Evolutionary conservation across 768 basidiomycete genomes (phyloP), one percentile per base, ranked within the genome.

Genomic region (Rubroboletus pulcherrimus): DNA sequence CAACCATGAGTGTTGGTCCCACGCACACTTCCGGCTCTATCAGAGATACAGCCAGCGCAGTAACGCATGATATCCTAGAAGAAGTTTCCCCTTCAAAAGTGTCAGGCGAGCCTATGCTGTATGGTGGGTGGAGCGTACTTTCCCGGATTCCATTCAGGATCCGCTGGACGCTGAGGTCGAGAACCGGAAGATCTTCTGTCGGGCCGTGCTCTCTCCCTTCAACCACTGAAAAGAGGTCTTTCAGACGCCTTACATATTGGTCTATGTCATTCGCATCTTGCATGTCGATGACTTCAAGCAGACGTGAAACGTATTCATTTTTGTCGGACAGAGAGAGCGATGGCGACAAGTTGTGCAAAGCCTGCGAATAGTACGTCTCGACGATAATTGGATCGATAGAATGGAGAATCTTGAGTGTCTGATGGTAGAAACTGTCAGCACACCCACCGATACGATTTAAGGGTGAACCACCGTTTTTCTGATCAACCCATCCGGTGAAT

Each of bases 1-100:
- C 78, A 19, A 89, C 80, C 66, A 86, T 77, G 35, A 82, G 64
- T 1, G 87, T 90, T 11, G 86, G 80, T 14, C 82, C 80, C n/a
- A 73, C 60, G 15, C 63, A 62, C 26, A 62, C 57, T 17, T 73
- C 71, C 0, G 63, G 58, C 37, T 84, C 78, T 3, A 71, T 68
- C 9, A 84, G 62, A 31, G 74, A 69, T 4, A 80, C 73, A 50
- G 84, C 66, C 29, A 81, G 66, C 5, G 75, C 73, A 14, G 80
- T 76, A 39, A 77, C 69, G 54, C 75, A 79, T 24, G 72, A 71
- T 58, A 80, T 66, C 38, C 73, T 74, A 63, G 80, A 82, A 38
- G 70, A 51, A 9, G 54, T 53, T 15, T 67, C 64, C 45, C 74
- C 83, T 84, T 62, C 33, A n/a, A 46, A 24, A 24, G 39, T 11